Evolutionary conservation across 352 stramenopile genomes (phyloP), one percentile per base, ranked within the genome.

Genomic region (Pythium diclinum): DNA sequence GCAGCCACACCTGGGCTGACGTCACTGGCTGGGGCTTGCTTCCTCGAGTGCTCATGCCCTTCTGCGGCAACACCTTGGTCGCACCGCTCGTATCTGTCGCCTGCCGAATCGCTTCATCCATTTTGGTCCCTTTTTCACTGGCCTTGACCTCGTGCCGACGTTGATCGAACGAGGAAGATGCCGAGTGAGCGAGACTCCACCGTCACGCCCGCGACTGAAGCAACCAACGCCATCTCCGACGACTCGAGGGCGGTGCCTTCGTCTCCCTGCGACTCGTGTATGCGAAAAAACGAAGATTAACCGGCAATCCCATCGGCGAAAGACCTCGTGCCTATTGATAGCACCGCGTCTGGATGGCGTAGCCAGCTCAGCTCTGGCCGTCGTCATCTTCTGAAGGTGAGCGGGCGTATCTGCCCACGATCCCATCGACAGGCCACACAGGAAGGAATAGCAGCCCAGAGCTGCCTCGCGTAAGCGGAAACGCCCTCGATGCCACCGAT

Each of bases 41-140:
- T 33, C 58, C 51, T 13, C 28, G 7, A 19, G 38, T 53, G 11
- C 5, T 53, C 5, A 52, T 34, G 1, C 36, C 17, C 32, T 54
- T 59, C 14, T 66, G 59, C 25, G 59, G 59, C 38, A 66, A 11
- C 16, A 66, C 59, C 34, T 66, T 66, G 59, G 38, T 32, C 9
- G 23, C 51, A 19, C 47, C 47, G 23, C 21, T 34, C 9, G 47
- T n/a, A 34, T 17, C 38, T 6, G 40, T 19, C 21, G 58, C 58
- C 10, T 65, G 47, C 11, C 11, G 17, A 49, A 65, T 59, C 11
- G 59, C 59, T 59, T 51, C 59, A 8, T 65, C 49, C 59, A 65
- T 65, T 13, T 38, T 38, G 8, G 7, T 8, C 8, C 10, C 33
- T 38, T 38, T 13, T 38, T 38, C 33, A 38, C 33, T 38, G 33